Evolutionary conservation across 2,329 filamentous ascomycete genomes (phyloP).

Genomic region (Emericellopsis atlantica): DNA sequence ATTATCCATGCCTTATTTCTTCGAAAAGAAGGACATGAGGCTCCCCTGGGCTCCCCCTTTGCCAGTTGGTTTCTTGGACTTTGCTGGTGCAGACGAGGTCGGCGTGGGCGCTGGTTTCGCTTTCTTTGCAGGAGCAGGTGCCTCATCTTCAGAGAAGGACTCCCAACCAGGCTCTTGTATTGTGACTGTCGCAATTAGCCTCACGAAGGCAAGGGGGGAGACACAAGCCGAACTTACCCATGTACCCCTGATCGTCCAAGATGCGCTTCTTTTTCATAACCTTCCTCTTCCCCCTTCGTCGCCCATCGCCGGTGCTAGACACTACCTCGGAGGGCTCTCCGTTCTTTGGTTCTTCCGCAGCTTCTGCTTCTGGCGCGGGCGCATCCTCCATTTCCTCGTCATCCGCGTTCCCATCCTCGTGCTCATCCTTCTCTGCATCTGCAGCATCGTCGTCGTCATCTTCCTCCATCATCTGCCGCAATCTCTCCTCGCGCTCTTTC

Average conservation of each 20-base stretch:
- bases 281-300: slow-evolving; percentile 63
- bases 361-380: slow-evolving; percentile 22
- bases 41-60: slow-evolving; percentile 56
- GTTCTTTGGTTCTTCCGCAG: slow-evolving; percentile 21
- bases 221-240: slow-evolving; percentile 44
- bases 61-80: slow-evolving; percentile 40
- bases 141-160: slow-evolving; percentile 85
- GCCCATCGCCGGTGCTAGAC: slow-evolving; percentile 40
- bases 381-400: slow-evolving; percentile 28
- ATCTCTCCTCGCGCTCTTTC: slow-evolving; percentile 23
- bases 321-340: slow-evolving; percentile 37
- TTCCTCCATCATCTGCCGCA: slow-evolving; percentile 37
- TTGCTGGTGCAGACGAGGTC: slow-evolving; percentile 29
- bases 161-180: slow-evolving; percentile 80
- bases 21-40: slow-evolving; percentile 87
- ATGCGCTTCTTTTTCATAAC: slow-evolving; percentile 81
- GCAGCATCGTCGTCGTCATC: slow-evolving; percentile 38
- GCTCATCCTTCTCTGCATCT: slow-evolving; percentile 29
- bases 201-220: background rate
- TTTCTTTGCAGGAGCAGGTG: slow-evolving; percentile 38
- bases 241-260: slow-evolving; percentile 80
- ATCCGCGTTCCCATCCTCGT: slow-evolving; percentile 13
- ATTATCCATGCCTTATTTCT: slow-evolving; percentile 40
- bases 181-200: slow-evolving; percentile 48
- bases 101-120: slow-evolving; percentile 31